These are phyloP conservation scores for Hypsizygus ulmarius DNA, from an alignment of 1,284 basidiomycete species.

Conservation along the genomic window DNA sequence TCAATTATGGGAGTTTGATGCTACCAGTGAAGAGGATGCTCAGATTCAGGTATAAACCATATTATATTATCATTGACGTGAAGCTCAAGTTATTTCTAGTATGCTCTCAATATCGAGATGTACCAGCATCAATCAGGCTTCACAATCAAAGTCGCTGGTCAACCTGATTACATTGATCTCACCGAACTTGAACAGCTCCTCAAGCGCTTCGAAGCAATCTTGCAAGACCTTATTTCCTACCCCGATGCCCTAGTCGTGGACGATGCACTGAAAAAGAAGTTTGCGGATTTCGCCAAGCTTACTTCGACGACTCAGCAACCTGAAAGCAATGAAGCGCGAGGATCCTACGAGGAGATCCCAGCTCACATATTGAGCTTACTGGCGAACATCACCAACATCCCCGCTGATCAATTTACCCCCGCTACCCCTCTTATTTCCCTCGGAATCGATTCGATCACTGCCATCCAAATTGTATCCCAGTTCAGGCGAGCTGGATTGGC, in stretches of 20 bases:
- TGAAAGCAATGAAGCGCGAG: slow-evolving; percentile 2
- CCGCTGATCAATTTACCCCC: slow-evolving; percentile 23
- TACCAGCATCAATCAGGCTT: slow-evolving; percentile 34
- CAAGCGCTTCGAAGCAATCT: slow-evolving; percentile 26
- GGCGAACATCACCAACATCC: slow-evolving; percentile 19
- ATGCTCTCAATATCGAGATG: slow-evolving; percentile 46
- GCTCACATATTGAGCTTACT: slow-evolving; percentile 11
- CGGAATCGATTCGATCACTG: slow-evolving; percentile 53
- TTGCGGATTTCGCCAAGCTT: neutral
- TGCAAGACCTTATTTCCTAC: slow-evolving; percentile 28
- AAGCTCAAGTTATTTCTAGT: slow-evolving; percentile 29
- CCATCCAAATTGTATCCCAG: slow-evolving; percentile 44
- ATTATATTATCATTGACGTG: neutral
- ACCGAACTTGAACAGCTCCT: slow-evolving; percentile 26
- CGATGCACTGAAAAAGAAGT: slow-evolving; percentile 4
- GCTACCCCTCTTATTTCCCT: slow-evolving; percentile 38
- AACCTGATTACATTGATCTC: slow-evolving; percentile 28
- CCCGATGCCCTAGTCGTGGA: slow-evolving; percentile 22
- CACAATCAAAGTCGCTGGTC: slow-evolving; percentile 37
- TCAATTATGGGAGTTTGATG: slow-evolving; percentile 36
- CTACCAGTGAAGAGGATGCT: slow-evolving; percentile 26
- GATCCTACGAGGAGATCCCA: slow-evolving; percentile 2
- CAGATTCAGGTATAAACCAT: slow-evolving; percentile 38
- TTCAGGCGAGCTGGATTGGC: slow-evolving; percentile 36
- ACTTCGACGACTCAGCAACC: neutral